Conservation (phyloP, 768 basidiomycete genomes). For the Leccinum disarticulatum region DNA sequence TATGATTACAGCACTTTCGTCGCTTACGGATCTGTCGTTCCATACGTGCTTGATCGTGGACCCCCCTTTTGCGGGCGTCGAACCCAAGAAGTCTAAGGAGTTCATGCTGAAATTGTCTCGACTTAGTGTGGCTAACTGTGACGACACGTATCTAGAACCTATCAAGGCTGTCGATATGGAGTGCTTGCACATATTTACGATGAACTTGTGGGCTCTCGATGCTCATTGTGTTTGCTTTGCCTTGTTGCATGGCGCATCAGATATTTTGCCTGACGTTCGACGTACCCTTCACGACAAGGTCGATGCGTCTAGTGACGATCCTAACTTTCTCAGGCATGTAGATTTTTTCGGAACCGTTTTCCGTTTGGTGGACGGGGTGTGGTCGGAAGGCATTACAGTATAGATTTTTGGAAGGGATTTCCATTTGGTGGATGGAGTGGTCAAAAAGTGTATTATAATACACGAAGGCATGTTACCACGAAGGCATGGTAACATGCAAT, state of each 20-base stretch:
- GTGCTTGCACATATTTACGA: neutral
- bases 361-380: conserved; percentile 9
- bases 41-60: neutral
- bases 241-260: too few relatives aligned
- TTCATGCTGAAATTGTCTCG: neutral
- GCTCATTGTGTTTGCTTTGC: too few relatives aligned
- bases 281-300: neutral
- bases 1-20: too few relatives aligned
- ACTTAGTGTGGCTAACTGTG: neutral
- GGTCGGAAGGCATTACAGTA: neutral
- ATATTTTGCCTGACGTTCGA: neutral
- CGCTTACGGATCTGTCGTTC: too few relatives aligned
- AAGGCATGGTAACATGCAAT: too few relatives aligned
- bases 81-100: neutral
- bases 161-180: neutral
- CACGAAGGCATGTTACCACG: too few relatives aligned
- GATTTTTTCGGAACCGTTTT: neutral
- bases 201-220: neutral
- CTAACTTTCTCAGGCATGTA: neutral
- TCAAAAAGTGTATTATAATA: too few relatives aligned
- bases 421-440: too few relatives aligned
- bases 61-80: too few relatives aligned
- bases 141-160: neutral
- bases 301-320: too few relatives aligned
- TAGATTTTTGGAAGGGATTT: too few relatives aligned